Percentiles rank a stretch among this genome's conserved stretches.
These are phyloP conservation scores for Suhomyces bolitotheri DNA, from an alignment of 1,139 yeast species.

Conservation along the genomic window DNA sequence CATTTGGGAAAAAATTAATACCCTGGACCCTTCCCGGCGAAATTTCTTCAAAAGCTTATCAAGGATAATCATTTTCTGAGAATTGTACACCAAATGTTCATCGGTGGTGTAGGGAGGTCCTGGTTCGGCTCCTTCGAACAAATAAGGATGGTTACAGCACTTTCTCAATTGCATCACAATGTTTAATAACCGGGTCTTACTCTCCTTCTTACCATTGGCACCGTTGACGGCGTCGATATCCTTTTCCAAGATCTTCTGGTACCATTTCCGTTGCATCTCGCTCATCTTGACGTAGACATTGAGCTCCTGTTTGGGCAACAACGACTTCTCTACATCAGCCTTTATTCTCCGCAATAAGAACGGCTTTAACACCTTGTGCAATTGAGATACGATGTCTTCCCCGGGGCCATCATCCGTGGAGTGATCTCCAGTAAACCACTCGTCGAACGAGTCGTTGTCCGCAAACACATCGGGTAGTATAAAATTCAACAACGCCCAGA, in stretches of 20 bases:
- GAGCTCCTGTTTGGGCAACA: constrained; percentile 71
- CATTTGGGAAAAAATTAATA: constrained; percentile 79
- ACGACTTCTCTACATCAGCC: constrained; percentile 75
- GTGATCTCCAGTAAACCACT: constrained; percentile 56
- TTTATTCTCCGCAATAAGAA: constrained; percentile 73
- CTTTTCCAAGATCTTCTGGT: constrained; percentile 70
- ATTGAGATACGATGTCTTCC: constrained; percentile 71
- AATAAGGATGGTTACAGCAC: constrained; percentile 81
- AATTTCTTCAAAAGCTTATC: constrained; percentile 66
- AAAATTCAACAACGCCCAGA: constrained; percentile 79
- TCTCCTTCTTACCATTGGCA: constrained; percentile 71
- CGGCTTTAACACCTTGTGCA: constrained; percentile 84
- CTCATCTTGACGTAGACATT: constrained; percentile 74
- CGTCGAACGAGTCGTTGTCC: constrained; percentile 71
- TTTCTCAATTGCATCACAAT: constrained; percentile 83
- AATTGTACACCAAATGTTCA: constrained; percentile 72
- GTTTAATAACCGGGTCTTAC: constrained; percentile 70
- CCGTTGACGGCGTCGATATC: constrained; percentile 86
- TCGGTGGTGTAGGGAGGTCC: constrained; percentile 86
- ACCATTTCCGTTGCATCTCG: constrained; percentile 76
- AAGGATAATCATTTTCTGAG: constrained; percentile 71
- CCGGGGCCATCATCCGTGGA: constrained; percentile 34
- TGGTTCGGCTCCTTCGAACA: constrained; percentile 85
- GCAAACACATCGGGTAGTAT: constrained; percentile 77
- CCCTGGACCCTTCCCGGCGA: constrained; percentile 70